Conservation (phyloP, 1,284 basidiomycete species). For the Wallemia mellicola region DNA sequence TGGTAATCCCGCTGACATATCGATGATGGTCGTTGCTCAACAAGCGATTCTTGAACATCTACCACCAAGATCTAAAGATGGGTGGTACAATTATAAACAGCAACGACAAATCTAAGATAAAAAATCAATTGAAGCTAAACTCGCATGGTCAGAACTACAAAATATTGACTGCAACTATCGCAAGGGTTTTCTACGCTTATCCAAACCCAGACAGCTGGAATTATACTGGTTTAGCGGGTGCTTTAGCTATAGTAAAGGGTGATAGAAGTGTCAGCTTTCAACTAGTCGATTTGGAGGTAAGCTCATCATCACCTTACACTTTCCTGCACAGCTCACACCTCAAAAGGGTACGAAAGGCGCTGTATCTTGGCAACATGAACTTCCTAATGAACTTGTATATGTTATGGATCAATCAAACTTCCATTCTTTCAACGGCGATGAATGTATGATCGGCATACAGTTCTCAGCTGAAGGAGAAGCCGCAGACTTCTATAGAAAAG, state of each 20-base stretch:
- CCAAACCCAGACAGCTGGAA: background rate
- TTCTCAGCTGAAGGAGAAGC: constrained; percentile 73
- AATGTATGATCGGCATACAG: constrained; percentile 67
- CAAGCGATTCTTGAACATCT: no score
- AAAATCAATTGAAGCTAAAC: background rate
- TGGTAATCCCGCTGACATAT: background rate
- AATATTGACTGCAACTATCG: background rate
- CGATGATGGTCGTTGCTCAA: no score
- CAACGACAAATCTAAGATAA: background rate
- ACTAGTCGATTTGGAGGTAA: background rate
- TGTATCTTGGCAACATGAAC: background rate
- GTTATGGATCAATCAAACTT: background rate
- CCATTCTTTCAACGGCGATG: constrained; percentile 18
- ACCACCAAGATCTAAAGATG: background rate
- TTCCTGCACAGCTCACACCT: background rate
- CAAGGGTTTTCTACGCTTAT: background rate
- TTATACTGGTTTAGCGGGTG: background rate
- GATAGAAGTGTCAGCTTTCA: background rate
- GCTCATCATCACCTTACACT: background rate
- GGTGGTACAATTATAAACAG: background rate
- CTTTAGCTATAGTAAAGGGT: background rate
- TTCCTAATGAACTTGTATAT: background rate
- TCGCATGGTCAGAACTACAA: background rate
- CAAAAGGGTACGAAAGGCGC: background rate
- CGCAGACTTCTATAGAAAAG: constrained; percentile 63